These are phyloP conservation scores for Pisolithus albus DNA, from an alignment of 768 basidiomycete genomes.

Conservation along the genomic window DNA sequence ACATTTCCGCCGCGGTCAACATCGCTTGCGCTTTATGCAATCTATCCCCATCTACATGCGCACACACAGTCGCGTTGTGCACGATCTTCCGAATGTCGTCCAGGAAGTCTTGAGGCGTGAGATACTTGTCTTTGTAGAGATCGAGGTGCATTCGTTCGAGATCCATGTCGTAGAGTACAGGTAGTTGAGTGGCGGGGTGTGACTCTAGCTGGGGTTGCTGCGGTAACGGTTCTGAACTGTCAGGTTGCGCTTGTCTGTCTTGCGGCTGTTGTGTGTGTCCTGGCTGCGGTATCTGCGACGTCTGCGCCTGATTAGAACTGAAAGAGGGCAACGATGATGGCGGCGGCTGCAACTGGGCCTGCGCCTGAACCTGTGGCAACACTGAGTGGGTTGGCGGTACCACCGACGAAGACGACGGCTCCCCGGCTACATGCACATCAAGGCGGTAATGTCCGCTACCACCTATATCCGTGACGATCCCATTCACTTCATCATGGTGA, in stretches of 20 bases:
- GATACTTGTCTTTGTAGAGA: conserved; percentile 78
- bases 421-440: too few species aligned
- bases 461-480: too few species aligned
- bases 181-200: conserved; percentile 12
- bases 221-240: neutral
- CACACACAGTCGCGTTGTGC: conserved; percentile 57
- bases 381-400: too few species aligned
- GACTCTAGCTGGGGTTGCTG: neutral
- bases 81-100: conserved; percentile 77
- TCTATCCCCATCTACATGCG: conserved; percentile 63
- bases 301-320: too few species aligned
- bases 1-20: conserved; percentile 79
- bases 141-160: conserved; percentile 85
- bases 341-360: neutral
- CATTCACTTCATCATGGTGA: too few species aligned
- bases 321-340: neutral
- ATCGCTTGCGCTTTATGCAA: conserved; percentile 81
- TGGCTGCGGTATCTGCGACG: too few species aligned
- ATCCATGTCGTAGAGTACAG: conserved; percentile 77
- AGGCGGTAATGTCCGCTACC: too few species aligned
- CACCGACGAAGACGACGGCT: too few species aligned
- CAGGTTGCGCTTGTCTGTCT: too few species aligned
- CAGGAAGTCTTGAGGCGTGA: conserved; percentile 84
- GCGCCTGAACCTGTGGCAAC: conserved; percentile 28
- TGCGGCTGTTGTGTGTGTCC: too few species aligned